Evolutionary conservation across 495 filamentous ascomycete genomes (phyloP), one percentile per base, ranked within the genome.

Genomic region (Neurospora sp.): DNA sequence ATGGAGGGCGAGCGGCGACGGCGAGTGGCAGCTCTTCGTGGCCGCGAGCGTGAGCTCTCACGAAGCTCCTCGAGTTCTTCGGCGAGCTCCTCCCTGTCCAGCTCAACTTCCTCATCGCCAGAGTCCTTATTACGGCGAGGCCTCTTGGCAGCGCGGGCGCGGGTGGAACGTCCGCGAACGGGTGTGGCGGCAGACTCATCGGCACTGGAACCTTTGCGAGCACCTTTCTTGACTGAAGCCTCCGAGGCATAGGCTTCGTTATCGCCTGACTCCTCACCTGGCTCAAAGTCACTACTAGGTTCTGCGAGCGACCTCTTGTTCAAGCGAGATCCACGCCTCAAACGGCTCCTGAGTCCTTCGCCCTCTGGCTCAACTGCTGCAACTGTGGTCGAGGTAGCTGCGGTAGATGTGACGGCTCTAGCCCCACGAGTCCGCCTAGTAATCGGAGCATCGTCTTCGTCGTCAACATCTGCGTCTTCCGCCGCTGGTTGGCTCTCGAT

Each of bases 281-380:
- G 93, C 77, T 97, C 93, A 77, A 97, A 97, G 75, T 97, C 94
- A 79, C 93, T 96, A 76, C 91, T 93, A 18, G 92, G 91, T 73
- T 94, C 90, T 49, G 86, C 80, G 7, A 80, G 74, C 37, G 86
- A 88, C 70, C 87, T 88, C 78, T 91, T 86, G 31, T 82, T 80
- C 71, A 79, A 76, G 9, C 76, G 74, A 54, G 81, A 82, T 72
- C 86, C 85, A 46, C 88, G 86, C 31, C 82, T 86, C 2, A 87
- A 79, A 23, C 86, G 83, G 71, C 87, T 75, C 76, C 49, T 42
- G 72, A 74, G 37, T 77, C 77, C 78, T 37, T 81, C 80, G 4
- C 74, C 77, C 0, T 80, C 82, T 10, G 80, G 81, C 44, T 72
- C 70, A 77, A 79, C 71, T 77, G 86, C 78, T 78, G 83, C 73